Evolutionary conservation across 495 filamentous ascomycete species (phyloP).

Genomic region (Tetracladium setigerum): DNA sequence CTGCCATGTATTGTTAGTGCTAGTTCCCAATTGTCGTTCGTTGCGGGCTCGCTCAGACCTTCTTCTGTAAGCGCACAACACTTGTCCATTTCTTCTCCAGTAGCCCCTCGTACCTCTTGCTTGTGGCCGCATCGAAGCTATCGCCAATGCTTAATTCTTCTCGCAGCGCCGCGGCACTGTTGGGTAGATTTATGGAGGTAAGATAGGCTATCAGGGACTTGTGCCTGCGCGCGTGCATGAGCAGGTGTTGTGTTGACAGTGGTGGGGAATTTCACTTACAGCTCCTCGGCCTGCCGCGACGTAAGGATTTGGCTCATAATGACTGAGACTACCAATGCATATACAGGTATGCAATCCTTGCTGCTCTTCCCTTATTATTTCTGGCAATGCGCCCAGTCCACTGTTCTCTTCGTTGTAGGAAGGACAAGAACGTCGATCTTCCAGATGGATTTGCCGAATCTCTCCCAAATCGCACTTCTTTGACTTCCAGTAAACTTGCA

Average conservation of each 20-base stretch:
- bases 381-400: background rate
- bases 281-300: constrained; percentile 76
- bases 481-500: no score
- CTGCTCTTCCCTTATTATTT: no score
- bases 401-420: background rate
- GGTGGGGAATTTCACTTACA: constrained; percentile 45
- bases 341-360: background rate
- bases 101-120: constrained; percentile 83
- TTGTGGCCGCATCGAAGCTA: constrained; percentile 64
- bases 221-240: constrained; percentile 48
- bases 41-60: constrained; percentile 41
- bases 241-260: background rate
- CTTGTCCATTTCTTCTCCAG: constrained; percentile 97
- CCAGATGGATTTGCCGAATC: no score
- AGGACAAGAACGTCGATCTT: no score
- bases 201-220: constrained; percentile 89
- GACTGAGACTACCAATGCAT: constrained; percentile 18
- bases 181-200: constrained; percentile 57
- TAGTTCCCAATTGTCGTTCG: no score
- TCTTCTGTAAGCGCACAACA: constrained; percentile 84
- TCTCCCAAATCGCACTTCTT: no score
- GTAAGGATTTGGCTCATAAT: constrained; percentile 74
- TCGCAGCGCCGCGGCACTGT: constrained; percentile 59
- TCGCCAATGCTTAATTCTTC: constrained; percentile 57
- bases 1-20: constrained; percentile 34